These are phyloP conservation scores for Fremontodendron californicum DNA, from an alignment of 345 rosid genomes.

Conservation along the genomic window DNA sequence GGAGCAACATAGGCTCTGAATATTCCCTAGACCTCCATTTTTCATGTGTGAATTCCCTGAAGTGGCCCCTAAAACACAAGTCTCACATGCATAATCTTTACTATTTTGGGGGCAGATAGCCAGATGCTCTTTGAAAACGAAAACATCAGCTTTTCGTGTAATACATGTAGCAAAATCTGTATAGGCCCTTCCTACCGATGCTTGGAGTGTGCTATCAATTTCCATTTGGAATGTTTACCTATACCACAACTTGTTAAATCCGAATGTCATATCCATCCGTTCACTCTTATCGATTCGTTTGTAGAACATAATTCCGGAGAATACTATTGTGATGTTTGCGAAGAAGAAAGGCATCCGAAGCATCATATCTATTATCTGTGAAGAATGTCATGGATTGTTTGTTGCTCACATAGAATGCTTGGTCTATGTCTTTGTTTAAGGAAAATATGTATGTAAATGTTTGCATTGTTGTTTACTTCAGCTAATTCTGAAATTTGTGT, in stretches of 20 bases:
- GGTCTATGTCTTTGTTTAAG: no score
- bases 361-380: background rate
- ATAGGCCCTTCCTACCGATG: background rate
- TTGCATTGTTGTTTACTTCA: no score
- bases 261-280: constrained; percentile 14
- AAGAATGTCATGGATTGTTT: background rate
- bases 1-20: no score
- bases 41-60: constrained; percentile 4
- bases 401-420: constrained; percentile 2
- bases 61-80: background rate
- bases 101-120: background rate
- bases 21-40: constrained; percentile 2
- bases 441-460: no score
- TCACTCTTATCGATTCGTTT: background rate
- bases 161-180: background rate
- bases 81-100: constrained; percentile 16
- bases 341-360: background rate
- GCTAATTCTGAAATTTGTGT: no score
- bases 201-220: background rate
- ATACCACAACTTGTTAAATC: background rate
- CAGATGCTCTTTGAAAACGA: no score
- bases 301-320: constrained; percentile 1
- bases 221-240: constrained; percentile 20
- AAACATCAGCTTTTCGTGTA: background rate
- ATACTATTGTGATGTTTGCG: constrained; percentile 20